These are phyloP conservation scores for Kwoniella botswanensis DNA, from an alignment of 768 basidiomycete genomes.

Conservation along the genomic window DNA sequence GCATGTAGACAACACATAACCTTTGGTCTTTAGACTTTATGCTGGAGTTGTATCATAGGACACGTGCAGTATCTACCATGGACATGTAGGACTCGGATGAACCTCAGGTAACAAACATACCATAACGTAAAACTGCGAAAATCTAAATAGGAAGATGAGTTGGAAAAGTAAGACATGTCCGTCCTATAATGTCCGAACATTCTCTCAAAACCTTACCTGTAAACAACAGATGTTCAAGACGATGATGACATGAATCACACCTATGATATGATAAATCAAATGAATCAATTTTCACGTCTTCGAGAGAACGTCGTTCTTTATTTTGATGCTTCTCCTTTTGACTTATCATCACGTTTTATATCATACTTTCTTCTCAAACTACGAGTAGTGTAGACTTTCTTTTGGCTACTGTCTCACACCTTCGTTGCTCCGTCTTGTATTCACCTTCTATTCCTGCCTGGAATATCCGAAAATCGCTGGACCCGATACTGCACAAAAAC, in stretches of 20 bases:
- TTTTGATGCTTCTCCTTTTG: too few species aligned
- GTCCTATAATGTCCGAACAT: background rate
- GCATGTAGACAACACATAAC: background rate
- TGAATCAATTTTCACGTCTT: too few species aligned
- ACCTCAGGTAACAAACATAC: background rate
- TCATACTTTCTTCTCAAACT: too few species aligned
- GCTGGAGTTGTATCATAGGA: background rate
- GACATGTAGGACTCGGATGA: background rate
- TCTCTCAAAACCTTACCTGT: too few species aligned
- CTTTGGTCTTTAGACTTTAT: conserved; percentile 7
- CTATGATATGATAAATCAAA: too few species aligned
- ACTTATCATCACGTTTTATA: too few species aligned
- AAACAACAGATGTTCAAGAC: background rate
- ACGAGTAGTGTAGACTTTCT: background rate
- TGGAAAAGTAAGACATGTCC: conserved; percentile 7
- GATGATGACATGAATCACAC: background rate
- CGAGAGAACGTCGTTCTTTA: too few species aligned
- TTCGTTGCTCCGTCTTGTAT: background rate
- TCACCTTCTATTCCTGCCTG: background rate
- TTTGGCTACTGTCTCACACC: background rate
- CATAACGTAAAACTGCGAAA: background rate
- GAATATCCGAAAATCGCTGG: too few species aligned
- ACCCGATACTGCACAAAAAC: background rate
- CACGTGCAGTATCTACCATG: background rate
- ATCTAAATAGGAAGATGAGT: background rate